Evolutionary conservation across 2,329 filamentous ascomycete species (phyloP).

Genomic region (Ambrosiella cleistominuta): DNA sequence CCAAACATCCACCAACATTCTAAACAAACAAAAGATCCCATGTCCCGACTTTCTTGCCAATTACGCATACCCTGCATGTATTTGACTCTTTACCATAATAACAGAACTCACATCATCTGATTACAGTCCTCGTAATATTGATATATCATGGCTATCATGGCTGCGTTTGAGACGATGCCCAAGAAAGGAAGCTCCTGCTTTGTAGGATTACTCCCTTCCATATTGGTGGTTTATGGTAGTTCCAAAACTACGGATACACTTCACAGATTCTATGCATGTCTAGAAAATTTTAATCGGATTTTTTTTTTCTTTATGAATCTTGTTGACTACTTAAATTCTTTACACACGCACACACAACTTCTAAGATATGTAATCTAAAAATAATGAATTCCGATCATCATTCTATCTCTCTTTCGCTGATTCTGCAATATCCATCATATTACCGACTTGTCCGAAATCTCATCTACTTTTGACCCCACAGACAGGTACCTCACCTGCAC

Average conservation of each 20-base stretch:
- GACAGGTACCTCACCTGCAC: background rate
- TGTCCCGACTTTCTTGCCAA: too few species aligned
- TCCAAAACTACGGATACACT: too few species aligned
- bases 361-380: too few species aligned
- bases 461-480: background rate
- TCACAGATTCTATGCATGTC: too few species aligned
- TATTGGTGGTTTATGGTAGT: background rate
- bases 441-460: background rate
- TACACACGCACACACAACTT: too few species aligned
- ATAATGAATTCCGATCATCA: too few species aligned
- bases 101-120: background rate
- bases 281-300: too few species aligned
- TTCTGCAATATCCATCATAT: background rate
- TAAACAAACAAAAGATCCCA: too few species aligned
- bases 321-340: background rate
- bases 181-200: slow-evolving; percentile 1
- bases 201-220: background rate
- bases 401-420: too few species aligned
- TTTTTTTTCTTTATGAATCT: background rate
- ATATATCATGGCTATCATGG: background rate
- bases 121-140: background rate
- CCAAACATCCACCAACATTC: too few species aligned
- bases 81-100: too few species aligned
- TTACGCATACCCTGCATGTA: too few species aligned
- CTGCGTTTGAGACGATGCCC: background rate